phyloP scores from a whole-genome alignment of 1,139 yeast genomes.

The Torulaspora pretoriensis region DNA sequence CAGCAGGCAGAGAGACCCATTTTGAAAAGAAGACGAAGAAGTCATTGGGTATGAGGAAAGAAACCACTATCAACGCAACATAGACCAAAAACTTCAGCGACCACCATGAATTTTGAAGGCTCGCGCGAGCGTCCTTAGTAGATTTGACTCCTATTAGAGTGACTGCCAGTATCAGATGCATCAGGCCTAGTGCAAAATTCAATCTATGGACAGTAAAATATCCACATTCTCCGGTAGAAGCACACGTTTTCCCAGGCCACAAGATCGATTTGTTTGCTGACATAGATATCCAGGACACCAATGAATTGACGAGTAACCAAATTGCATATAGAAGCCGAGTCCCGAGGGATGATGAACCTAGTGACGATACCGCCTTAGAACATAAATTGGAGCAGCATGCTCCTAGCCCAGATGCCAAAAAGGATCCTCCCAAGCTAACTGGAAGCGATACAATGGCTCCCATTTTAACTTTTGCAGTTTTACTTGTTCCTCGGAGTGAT shows the following conservation, averaged over 20 bases:
- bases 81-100: slow-evolving; percentile 64
- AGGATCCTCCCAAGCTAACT: slow-evolving; percentile 56
- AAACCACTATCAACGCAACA: slow-evolving; percentile 51
- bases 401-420: slow-evolving; percentile 77
- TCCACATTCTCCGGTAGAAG: slow-evolving; percentile 79
- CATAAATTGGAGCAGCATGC: slow-evolving; percentile 76
- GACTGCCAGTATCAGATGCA: slow-evolving; percentile 70
- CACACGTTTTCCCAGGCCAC: slow-evolving; percentile 74
- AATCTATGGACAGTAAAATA: slow-evolving; percentile 90
- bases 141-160: slow-evolving; percentile 71
- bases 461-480: slow-evolving; percentile 43
- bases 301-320: slow-evolving; percentile 68
- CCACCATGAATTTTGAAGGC: slow-evolving; percentile 91
- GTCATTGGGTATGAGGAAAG: slow-evolving; percentile 79
- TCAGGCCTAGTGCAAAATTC: slow-evolving; percentile 78
- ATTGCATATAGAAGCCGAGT: slow-evolving; percentile 83
- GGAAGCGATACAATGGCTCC: slow-evolving; percentile 79
- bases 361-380: slow-evolving; percentile 47
- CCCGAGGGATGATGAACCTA: slow-evolving; percentile 67
- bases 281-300: slow-evolving; percentile 80
- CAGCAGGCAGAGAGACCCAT: slow-evolving; percentile 77
- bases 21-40: slow-evolving; percentile 91
- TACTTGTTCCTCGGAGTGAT: background rate
- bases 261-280: slow-evolving; percentile 76
- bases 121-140: slow-evolving; percentile 73